Evolutionary conservation across 495 filamentous ascomycete species (phyloP).

Genomic region (Penicillium cinerascens): DNA sequence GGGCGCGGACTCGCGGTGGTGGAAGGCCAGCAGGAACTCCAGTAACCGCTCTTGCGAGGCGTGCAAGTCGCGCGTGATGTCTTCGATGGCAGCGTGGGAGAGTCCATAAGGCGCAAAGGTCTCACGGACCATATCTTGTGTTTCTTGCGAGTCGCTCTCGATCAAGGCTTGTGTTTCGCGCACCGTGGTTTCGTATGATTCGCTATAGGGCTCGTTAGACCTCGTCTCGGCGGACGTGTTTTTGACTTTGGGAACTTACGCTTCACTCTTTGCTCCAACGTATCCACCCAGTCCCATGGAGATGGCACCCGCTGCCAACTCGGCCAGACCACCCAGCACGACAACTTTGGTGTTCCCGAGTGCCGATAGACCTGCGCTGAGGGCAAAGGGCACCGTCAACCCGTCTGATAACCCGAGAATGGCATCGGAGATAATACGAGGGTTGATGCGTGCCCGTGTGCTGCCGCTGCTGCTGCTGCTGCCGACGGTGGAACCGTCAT

Average conservation of each 20-base stretch:
- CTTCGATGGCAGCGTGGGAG: slow-evolving; percentile 36
- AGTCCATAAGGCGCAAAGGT: slow-evolving; percentile 51
- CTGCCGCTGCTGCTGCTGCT: slow-evolving; percentile 27
- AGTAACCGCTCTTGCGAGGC: slow-evolving; percentile 43
- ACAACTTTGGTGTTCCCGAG: slow-evolving; percentile 53
- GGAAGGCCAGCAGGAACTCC: slow-evolving; percentile 56
- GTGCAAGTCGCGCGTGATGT: slow-evolving; percentile 46
- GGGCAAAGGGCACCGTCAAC: slow-evolving; percentile 55
- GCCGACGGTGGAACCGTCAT: slow-evolving; percentile 26
- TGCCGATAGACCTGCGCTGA: slow-evolving; percentile 53
- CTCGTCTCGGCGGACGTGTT: not conserved
- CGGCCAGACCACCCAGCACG: slow-evolving; percentile 52
- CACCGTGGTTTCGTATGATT: slow-evolving; percentile 48
- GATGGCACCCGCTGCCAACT: slow-evolving; percentile 53
- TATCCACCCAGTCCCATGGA: slow-evolving; percentile 57
- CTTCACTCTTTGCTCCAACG: slow-evolving; percentile 68
- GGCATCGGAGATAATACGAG: slow-evolving; percentile 54
- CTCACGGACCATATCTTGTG: slow-evolving; percentile 40
- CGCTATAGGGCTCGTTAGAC: slow-evolving; percentile 24
- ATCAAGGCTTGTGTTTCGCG: slow-evolving; percentile 43
- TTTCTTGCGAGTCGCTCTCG: slow-evolving; percentile 34
- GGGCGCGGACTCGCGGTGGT: slow-evolving; percentile 49
- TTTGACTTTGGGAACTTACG: slow-evolving; percentile 41
- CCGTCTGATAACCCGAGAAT: slow-evolving; percentile 59
- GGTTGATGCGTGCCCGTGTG: slow-evolving; percentile 40